Base-by-base conservation (phyloP, 23 red algal species). In the Gracilaria gracilis region DNA sequence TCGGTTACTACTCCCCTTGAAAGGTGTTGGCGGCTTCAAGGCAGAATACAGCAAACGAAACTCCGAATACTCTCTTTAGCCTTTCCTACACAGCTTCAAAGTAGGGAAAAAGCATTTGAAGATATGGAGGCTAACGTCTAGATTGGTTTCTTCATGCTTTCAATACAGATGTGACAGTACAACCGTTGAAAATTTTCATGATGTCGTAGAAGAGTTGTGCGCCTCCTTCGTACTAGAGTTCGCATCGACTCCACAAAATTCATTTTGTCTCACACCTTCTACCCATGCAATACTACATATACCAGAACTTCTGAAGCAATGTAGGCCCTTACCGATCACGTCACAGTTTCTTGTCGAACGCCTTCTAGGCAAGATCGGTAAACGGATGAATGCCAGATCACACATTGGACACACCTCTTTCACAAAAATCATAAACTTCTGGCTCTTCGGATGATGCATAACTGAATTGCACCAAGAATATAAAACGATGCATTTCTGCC, bases 271-370 rank as follows among this genome's bases (percentile, higher is more conserved):
- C 17, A 79, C 74, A 21, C 74, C 74, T 9, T 24, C 74, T 14
- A 79, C 74, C 2, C 42, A 79, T 50, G 35, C 74, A 6, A 51
- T 79, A 4, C 23, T 79, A 42, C 74, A 79, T 51, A 3, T 79
- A 4, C 74, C 74, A 44, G 74, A 79, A 38, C 42, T 79, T 4
- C 39, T 79, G 13, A 57, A 51, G 12, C 38, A 50, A 27, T 79
- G 24, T 31, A 38, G 74, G 4, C 74, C 74, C 2, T 24, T 79
- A 1, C 74, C 50, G 31, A 23, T 54, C 37, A 57, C 50, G 2
- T 79, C 74, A 23, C 74, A 79, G 50, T 79, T 79, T 79, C 34
- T 79, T n/a, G 46, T 57, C 15, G 74, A 79, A 23, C 14, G 74
- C 2, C 39, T 79, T n/a, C 27, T 79, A 13, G 74, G 34, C 2